These are phyloP conservation scores for Fusarium brachygibbosum DNA, from an alignment of 2,329 filamentous ascomycete genomes.

Conservation along the genomic window DNA sequence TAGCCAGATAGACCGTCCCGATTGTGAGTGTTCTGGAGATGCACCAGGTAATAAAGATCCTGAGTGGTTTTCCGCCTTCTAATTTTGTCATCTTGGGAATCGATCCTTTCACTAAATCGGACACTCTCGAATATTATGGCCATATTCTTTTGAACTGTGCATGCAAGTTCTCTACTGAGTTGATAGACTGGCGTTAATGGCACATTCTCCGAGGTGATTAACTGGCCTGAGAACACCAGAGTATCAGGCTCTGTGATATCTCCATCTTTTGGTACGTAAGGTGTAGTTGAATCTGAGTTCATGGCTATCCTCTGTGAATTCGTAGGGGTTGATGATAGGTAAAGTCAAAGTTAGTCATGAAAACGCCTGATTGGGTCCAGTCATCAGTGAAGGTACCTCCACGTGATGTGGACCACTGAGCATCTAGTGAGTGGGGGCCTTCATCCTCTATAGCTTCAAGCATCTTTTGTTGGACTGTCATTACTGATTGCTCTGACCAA, in stretches of 20 bases:
- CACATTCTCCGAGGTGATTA: conserved; percentile 2
- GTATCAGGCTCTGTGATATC: neutral
- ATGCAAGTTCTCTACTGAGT: conserved; percentile 17
- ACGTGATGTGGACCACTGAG: conserved; percentile 10
- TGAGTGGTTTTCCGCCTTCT: neutral
- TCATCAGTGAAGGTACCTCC: neutral
- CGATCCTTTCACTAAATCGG: neutral
- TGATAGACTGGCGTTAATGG: conserved; percentile 24
- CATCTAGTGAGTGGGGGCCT: no score
- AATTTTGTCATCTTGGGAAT: neutral
- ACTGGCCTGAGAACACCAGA: conserved; percentile 24
- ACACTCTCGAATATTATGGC: conserved; percentile 32
- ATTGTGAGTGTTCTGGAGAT: neutral
- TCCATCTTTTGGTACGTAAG: neutral
- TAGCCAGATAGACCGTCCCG: conserved; percentile 8
- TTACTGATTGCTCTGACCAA: no score
- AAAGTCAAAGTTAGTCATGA: conserved; percentile 6
- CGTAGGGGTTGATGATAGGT: neutral
- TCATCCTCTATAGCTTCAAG: no score
- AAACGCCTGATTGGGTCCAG: neutral
- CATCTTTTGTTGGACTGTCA: no score
- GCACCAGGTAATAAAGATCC: conserved; percentile 34
- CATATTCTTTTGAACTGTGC: conserved; percentile 8
- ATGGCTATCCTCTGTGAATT: neutral
- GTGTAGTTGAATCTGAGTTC: neutral